Base-by-base conservation (phyloP, 495 filamentous ascomycete genomes). In the Paragyromitra xinjiangensis region DNA sequence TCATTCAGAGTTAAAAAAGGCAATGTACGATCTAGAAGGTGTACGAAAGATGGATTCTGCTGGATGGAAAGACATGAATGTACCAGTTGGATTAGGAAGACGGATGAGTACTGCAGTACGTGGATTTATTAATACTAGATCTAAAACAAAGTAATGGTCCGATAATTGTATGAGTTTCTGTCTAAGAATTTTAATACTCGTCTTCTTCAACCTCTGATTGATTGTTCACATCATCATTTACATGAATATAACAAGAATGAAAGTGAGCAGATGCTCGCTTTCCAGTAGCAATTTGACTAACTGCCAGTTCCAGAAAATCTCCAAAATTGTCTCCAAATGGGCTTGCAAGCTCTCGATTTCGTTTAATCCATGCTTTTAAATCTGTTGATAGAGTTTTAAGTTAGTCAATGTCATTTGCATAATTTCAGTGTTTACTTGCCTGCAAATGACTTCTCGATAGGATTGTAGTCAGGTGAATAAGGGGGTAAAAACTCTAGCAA, bases 381-480 rank as follows among this genome's bases (percentile, higher is more conserved):
- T 53, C 50, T 22, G 19, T 22, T 22, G 19, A 22, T 53, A 53
- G 4, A 53, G 8, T 53, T 6, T 22, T 22, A 53, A 6, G 6
- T 48, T 22, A 53, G 22, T 22, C 22, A 53, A 53, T 4, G 5
- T 53, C 1, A 3, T 4, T 3, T 22, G 11, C 16, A 53, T 22
- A 22, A 53, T 22, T 22, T 6, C 2, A 12, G 11, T 22, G 3
- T 19, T 5, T 22, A 8, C 8, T 22, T 53, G 8, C 50, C 50
- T 53, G 50, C 16, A 53, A 53, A 53, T 53, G 50, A 53, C 11
- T 53, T 53, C n/a, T 53, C 50, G 22, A 53, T 53, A 22, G 50
- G n/a, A 24, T 53, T 53, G 8, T 22, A 53, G 50, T 53, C 50
- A 19, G 50, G 50, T 19, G 16, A 22, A 53, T 53, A 53, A 22